Evolutionary conservation across 768 basidiomycete species (phyloP).

Genomic region (Lactarius hengduanensis): DNA sequence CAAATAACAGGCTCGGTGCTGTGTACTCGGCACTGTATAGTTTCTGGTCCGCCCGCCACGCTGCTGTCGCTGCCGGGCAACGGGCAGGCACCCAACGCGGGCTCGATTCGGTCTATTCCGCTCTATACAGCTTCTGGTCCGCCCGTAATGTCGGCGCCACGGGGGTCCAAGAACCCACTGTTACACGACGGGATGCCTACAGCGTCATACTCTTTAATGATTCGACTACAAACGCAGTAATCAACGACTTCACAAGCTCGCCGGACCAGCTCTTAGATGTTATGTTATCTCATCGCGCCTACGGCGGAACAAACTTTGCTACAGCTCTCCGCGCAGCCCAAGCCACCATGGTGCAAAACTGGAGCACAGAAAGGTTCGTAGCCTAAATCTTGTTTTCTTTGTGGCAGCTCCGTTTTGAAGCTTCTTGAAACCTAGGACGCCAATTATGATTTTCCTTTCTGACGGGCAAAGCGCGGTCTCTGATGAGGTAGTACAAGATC

Average conservation of each 20-base stretch:
- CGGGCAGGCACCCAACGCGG: constrained; percentile 29
- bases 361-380: constrained; percentile 50
- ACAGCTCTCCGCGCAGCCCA: constrained; percentile 41
- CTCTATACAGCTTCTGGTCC: constrained; percentile 52
- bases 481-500: constrained; percentile 40
- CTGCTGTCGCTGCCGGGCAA: constrained; percentile 35
- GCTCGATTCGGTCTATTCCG: constrained; percentile 47
- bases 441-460: constrained; percentile 57
- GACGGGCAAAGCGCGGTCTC: constrained; percentile 49
- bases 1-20: constrained; percentile 54
- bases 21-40: constrained; percentile 54
- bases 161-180: constrained; percentile 26
- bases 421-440: constrained; percentile 36
- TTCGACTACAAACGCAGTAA: constrained; percentile 30
- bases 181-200: constrained; percentile 50
- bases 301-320: constrained; percentile 46
- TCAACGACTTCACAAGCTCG: constrained; percentile 47
- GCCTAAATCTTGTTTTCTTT: background rate
- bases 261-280: constrained; percentile 45
- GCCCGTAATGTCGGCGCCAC: constrained; percentile 43
- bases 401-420: background rate
- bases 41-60: constrained; percentile 55
- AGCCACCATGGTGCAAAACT: constrained; percentile 43
- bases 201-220: constrained; percentile 52
- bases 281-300: constrained; percentile 37